A percentile compares a stretch with the other conserved stretches of the same genome.
Evolutionary conservation across 108 stramenopile species (phyloP).

Genomic region (Mayamaea pseudoterrestris): DNA sequence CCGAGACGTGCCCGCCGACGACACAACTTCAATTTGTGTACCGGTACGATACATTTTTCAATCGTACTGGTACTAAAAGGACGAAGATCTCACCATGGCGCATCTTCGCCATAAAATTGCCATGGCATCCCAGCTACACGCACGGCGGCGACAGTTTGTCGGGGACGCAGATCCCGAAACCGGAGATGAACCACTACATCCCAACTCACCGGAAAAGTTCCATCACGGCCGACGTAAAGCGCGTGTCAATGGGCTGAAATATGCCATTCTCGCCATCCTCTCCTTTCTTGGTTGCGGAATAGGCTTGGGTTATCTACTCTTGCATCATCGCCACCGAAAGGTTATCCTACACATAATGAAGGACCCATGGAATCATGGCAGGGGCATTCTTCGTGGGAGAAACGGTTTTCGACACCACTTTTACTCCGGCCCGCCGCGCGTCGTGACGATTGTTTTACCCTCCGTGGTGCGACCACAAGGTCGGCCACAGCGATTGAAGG

Average conservation of each 20-base stretch:
- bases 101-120: background rate
- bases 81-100: background rate
- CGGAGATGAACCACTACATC: background rate
- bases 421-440: slow-evolving; percentile 32
- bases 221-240: background rate
- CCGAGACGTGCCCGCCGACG: no score
- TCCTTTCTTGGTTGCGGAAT: slow-evolving; percentile 27
- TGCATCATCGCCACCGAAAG: slow-evolving; percentile 31
- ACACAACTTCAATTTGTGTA: no score
- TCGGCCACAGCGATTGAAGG: slow-evolving; percentile 33
- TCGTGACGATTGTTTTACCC: slow-evolving; percentile 63
- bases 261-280: slow-evolving; percentile 16
- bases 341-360: slow-evolving; percentile 29
- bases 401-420: slow-evolving; percentile 38
- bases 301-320: slow-evolving; percentile 22
- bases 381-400: slow-evolving; percentile 15
- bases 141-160: slow-evolving; percentile 4
- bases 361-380: slow-evolving; percentile 22
- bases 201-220: no score
- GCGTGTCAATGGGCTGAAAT: slow-evolving; percentile 12
- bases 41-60: background rate
- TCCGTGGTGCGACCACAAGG: slow-evolving; percentile 73
- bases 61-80: background rate
- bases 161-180: background rate
- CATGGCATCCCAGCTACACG: slow-evolving; percentile 9